Conservation (phyloP, 306 rosid genomes). For the Datisca glomerata region DNA sequence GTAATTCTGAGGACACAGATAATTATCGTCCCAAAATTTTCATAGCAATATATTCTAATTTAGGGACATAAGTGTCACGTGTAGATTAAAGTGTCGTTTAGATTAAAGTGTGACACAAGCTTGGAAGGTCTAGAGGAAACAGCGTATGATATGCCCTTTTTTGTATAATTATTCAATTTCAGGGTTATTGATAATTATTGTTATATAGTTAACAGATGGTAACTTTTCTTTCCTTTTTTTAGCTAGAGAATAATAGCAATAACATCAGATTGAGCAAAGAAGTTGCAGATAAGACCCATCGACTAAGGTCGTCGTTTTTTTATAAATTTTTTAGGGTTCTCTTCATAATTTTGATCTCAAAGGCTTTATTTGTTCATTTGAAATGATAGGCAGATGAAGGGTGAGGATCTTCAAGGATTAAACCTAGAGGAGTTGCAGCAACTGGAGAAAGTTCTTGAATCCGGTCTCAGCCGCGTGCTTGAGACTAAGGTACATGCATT, state of each 20-base stretch:
- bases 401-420: constrained; percentile 26
- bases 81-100: too few species aligned
- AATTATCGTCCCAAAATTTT: too few species aligned
- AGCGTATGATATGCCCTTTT: too few species aligned
- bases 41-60: too few species aligned
- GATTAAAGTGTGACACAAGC: too few species aligned
- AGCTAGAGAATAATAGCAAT: constrained; percentile 17
- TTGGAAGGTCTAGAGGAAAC: too few species aligned
- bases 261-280: constrained; percentile 17
- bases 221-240: not conserved
- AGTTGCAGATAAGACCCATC: constrained; percentile 17
- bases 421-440: constrained; percentile 16
- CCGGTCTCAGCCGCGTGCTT: constrained; percentile 22
- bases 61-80: too few species aligned
- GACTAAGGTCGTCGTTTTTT: constrained; percentile 16
- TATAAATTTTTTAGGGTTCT: not conserved
- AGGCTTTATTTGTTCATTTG: not conserved
- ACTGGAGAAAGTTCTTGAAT: constrained; percentile 21
- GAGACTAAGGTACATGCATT: constrained; percentile 21
- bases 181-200: too few species aligned
- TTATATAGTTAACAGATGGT: too few species aligned
- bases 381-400: constrained; percentile 23
- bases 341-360: not conserved
- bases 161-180: too few species aligned
- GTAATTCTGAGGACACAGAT: too few species aligned